A percentile compares a stretch with the other conserved stretches of the same genome.
These are phyloP conservation scores for Backusella sp. DNA, from an alignment of 192 early-diverging fungal genomes.

Conservation along the genomic window DNA sequence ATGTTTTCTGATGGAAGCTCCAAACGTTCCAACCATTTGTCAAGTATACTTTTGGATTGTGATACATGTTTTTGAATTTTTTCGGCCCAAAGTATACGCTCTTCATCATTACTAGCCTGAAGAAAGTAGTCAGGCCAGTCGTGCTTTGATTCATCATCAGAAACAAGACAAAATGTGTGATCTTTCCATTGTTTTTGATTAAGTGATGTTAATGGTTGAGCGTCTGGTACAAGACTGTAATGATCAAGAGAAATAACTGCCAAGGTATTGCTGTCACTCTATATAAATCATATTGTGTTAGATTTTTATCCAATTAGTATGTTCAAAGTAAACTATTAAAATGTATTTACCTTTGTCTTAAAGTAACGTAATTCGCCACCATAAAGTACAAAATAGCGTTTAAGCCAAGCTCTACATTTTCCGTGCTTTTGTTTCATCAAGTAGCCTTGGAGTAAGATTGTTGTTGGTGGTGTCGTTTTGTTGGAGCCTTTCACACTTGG, in stretches of 20 bases:
- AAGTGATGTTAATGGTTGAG: conserved; percentile 8
- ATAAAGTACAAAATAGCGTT: conserved; percentile 31
- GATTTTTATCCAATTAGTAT: neutral
- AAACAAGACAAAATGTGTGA: conserved; percentile 18
- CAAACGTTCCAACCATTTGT: conserved; percentile 35
- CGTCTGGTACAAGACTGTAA: conserved; percentile 14
- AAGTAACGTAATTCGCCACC: conserved; percentile 16
- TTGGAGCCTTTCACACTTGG: neutral
- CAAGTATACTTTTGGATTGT: conserved; percentile 24
- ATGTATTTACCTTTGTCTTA: conserved; percentile 16
- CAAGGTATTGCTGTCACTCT: conserved; percentile 8
- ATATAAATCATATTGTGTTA: neutral
- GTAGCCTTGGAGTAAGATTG: conserved; percentile 12
- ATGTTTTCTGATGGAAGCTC: conserved; percentile 17
- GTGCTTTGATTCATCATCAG: conserved; percentile 10
- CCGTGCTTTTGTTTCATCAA: conserved; percentile 32
- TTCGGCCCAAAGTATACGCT: conserved; percentile 15
- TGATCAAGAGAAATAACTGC: conserved; percentile 14
- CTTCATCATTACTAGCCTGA: conserved; percentile 20
- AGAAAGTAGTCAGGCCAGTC: conserved; percentile 19
- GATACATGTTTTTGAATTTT: conserved; percentile 12
- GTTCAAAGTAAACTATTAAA: neutral
- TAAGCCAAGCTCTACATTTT: conserved; percentile 14
- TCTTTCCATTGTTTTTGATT: conserved; percentile 9
- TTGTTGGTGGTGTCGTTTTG: neutral